Base-by-base conservation (phyloP, 208 protist genomes). In the Blastocrithidia nonstop region DNA sequence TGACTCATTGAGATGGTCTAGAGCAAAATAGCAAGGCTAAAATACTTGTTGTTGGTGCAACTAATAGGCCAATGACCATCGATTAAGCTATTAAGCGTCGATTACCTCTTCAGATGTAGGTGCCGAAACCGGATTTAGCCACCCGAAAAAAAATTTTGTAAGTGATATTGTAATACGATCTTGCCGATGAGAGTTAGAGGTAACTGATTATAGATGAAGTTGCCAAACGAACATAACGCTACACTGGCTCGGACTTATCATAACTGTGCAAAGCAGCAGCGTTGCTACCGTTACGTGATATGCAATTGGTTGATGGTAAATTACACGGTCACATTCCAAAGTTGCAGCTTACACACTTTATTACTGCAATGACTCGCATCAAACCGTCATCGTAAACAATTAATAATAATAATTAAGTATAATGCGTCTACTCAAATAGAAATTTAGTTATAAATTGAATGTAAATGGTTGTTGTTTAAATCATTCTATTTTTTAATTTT, bases 251-350 rank as follows among this genome's bases (percentile, higher is more conserved):
- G 19, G 94, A 97, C 51, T 54, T 97, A 9, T 72, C 66, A 19
- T 92, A 95, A 57, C 63, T 97, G 40, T 95, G 87, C 70, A 94
- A 96, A 50, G 72, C 73, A 7, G 78, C 75, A 1, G 75, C 70
- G 1, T 44, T 88, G 35, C 72, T 87, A 54, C 75, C 77, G 16
- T 19, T 92, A 37, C 50, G 71, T 15, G 78, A 87, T 50, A 58
- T 88, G 49, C 31, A 65, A 27, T 45, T 41, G 31, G 9, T 26
- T 6, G 45, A 29, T 6, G 28, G 16, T 25, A 9, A 32, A 32
- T 23, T 22, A 17, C n/a, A 22, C 13, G 41, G 42, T 1, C 54
- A 62, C n/a, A 8, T 90, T 15, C 81, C 81, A 5, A 58, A 61
- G 6, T 58, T 91, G 16, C 72, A 49, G 6, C 50, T 61, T 40